These are phyloP conservation scores for Auriscalpium orientale DNA, from an alignment of 768 basidiomycete genomes.

Conservation along the genomic window DNA sequence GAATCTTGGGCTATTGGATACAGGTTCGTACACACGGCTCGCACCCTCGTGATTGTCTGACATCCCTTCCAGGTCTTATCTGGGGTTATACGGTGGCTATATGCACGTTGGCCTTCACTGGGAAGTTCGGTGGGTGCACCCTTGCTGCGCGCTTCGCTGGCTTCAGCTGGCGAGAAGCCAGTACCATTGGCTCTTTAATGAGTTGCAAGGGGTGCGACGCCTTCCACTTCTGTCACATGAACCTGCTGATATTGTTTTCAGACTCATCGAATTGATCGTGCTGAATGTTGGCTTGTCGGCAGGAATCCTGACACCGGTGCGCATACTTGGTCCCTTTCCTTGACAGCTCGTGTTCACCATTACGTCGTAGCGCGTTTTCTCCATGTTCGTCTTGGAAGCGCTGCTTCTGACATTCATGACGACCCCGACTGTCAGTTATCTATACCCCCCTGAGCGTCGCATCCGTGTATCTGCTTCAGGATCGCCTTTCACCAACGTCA, in stretches of 20 bases:
- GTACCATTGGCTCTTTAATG: constrained; percentile 88
- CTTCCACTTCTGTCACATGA: background rate
- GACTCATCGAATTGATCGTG: constrained; percentile 89
- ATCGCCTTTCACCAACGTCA: constrained; percentile 38
- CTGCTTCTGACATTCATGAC: constrained; percentile 81
- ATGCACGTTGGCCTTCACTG: constrained; percentile 65
- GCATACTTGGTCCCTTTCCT: background rate
- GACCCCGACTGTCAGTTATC: constrained; percentile 57
- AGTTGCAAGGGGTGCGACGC: constrained; percentile 78
- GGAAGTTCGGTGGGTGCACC: constrained; percentile 86
- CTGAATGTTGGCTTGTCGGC: constrained; percentile 88
- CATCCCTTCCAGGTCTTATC: constrained; percentile 44
- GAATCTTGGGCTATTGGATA: constrained; percentile 74
- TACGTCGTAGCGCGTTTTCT: constrained; percentile 56
- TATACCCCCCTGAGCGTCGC: constrained; percentile 63
- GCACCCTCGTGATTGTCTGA: background rate
- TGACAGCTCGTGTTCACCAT: background rate
- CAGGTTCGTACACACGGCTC: constrained; percentile 36
- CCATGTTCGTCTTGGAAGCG: constrained; percentile 91
- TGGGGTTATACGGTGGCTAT: constrained; percentile 90
- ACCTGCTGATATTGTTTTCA: constrained; percentile 19
- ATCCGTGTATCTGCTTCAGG: constrained; percentile 40
- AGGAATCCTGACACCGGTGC: constrained; percentile 58
- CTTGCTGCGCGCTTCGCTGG: constrained; percentile 58
- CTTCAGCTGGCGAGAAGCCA: constrained; percentile 74